A percentile compares a stretch with the other conserved stretches of the same genome.
Conservation (phyloP, 148 eudicot species). For the Fagopyrum tataricum region DNA sequence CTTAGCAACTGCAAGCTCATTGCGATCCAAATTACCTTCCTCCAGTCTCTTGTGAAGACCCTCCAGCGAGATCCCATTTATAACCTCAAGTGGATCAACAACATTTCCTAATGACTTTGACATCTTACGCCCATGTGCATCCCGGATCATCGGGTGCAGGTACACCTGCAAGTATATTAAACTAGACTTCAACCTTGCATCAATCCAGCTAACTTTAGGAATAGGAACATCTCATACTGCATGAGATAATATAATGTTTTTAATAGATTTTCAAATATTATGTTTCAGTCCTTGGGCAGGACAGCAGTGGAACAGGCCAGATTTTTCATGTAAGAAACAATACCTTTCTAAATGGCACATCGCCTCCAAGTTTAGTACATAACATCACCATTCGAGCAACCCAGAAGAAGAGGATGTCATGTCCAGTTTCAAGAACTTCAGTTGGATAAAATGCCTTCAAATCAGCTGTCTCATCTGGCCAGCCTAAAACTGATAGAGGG, state of each 20-base stretch:
- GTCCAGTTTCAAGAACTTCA: constrained; percentile 93
- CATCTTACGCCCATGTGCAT: constrained; percentile 97
- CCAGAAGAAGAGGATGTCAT: constrained; percentile 95
- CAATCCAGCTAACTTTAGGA: too few species aligned
- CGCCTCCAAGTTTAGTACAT: constrained; percentile 75
- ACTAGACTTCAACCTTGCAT: not conserved
- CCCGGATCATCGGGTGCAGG: constrained; percentile 96
- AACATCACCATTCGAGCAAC: constrained; percentile 98
- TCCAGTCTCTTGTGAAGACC: constrained; percentile 87
- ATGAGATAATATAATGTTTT: too few species aligned
- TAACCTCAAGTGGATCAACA: constrained; percentile 88
- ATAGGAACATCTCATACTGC: not conserved
- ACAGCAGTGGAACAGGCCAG: not conserved
- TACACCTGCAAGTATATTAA: constrained; percentile 47
- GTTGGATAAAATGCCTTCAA: constrained; percentile 81
- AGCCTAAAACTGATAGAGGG: constrained; percentile 83
- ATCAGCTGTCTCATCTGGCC: constrained; percentile 93
- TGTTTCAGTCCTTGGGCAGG: too few species aligned
- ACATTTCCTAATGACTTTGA: constrained; percentile 96
- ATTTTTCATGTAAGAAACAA: not conserved
- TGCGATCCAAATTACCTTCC: constrained; percentile 70
- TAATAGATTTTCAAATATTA: too few species aligned
- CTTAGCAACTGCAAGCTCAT: constrained; percentile 65
- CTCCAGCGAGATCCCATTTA: constrained; percentile 63
- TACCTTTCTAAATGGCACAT: constrained; percentile 86